Evolutionary conservation across 495 filamentous ascomycete genomes (phyloP), one percentile per base, ranked within the genome.

Genomic region (Penicillium turbatum): DNA sequence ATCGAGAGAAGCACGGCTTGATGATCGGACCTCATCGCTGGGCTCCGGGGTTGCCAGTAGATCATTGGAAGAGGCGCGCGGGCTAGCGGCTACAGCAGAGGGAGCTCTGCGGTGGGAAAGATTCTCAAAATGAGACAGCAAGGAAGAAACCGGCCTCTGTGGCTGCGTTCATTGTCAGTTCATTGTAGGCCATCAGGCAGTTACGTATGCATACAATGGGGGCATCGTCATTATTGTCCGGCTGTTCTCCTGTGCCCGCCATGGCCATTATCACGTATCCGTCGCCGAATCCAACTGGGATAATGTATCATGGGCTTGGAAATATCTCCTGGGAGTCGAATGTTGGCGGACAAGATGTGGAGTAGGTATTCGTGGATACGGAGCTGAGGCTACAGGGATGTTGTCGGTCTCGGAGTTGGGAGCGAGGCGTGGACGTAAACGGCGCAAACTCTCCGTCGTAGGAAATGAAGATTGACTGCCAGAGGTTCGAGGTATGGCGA

Each of bases 91-190:
- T 5, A 51, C 48, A 37, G 67, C 58, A 7, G 72, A 69, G 21
- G 62, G 61, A 9, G 66, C 61, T 46, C 65, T 81, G 47, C 74
- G 63, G 57, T 81, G 82, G 34, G 85, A 80, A 67, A 96, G 84
- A 52, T 87, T 87, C 76, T 98, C 93, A 64, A 98, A 98, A 65
- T 92, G 87, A 37, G 91, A 93, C 42, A 89, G 81, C 30, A 97
- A 76, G 40, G 92, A 95, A 37, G 93, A 98, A 24, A 98, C 93
- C 0, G 93, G 89, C 75, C 81, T 76, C 76, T 80, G 57, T 34
- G 57, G 35, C 34, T 46, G 10, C 37, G 38, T 43, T 54, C 46
- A 43, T 46, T 4, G 42, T 67, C 52, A 64, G 56, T 40, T 40
- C 32, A 51, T 50, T 50, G 48, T 51, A 48, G 58, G 53, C 40